A percentile compares a stretch with the other conserved stretches of the same genome.
These are phyloP conservation scores for Nyssa sinensis DNA, from an alignment of 148 eudicot genomes.

Conservation along the genomic window DNA sequence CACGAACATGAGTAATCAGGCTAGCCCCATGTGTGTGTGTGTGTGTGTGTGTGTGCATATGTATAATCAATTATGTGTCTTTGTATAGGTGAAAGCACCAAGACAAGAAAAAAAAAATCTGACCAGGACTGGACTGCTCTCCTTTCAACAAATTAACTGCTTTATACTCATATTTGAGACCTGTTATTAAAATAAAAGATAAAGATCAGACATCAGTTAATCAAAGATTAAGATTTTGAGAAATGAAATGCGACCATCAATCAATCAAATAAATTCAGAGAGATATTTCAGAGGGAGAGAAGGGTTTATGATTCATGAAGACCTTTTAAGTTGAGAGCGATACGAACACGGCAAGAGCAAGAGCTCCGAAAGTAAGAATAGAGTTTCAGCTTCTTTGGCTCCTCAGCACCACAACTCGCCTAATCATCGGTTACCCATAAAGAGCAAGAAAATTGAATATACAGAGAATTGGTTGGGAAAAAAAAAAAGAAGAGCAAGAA, in stretches of 20 bases:
- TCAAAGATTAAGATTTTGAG: background rate
- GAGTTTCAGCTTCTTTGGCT: slow-evolving; percentile 49
- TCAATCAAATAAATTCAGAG: background rate
- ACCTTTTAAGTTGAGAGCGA: slow-evolving; percentile 78
- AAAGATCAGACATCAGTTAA: background rate
- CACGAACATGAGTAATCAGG: no score
- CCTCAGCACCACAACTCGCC: slow-evolving; percentile 21
- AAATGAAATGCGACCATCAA: background rate
- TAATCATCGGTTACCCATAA: no score
- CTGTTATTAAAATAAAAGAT: slow-evolving; percentile 16
- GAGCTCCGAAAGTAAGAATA: slow-evolving; percentile 68
- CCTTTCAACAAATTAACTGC: slow-evolving; percentile 57
- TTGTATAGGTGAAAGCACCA: no score
- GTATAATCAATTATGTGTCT: no score
- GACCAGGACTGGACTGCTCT: slow-evolving; percentile 53
- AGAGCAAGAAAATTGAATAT: no score
- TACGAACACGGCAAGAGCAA: slow-evolving; percentile 73
- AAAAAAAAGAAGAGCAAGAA: no score
- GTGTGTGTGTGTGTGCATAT: background rate
- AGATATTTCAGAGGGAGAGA: background rate
- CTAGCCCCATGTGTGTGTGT: no score
- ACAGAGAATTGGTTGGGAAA: no score
- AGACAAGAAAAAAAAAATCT: no score
- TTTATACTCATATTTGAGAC: slow-evolving; percentile 55
- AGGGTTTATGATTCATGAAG: background rate